Conservation (phyloP, 495 filamentous ascomycete genomes). For the Hypoxylon fragiforme region DNA sequence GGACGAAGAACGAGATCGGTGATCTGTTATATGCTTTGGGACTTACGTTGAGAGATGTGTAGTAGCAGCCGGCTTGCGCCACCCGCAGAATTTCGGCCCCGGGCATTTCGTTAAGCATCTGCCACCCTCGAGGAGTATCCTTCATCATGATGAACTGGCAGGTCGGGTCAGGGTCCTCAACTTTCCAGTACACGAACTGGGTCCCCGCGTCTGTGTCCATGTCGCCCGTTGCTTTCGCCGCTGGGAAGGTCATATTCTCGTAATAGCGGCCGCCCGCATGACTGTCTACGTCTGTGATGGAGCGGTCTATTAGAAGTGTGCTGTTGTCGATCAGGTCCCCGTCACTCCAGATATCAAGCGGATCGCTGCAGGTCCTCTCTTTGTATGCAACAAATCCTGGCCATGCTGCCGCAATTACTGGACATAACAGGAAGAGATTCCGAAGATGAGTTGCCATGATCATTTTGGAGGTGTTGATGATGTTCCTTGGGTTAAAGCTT, state of each 20-base stretch:
- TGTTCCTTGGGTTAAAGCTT: not conserved
- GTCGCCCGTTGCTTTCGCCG: conserved; percentile 7
- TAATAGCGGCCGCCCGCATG: conserved; percentile 16
- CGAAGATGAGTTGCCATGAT: not conserved
- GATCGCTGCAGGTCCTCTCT: conserved; percentile 11
- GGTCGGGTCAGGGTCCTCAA: conserved; percentile 14
- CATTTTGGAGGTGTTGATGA: conserved; percentile 1
- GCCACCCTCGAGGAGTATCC: conserved; percentile 11
- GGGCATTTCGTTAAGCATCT: conserved; percentile 19
- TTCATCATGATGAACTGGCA: conserved; percentile 28
- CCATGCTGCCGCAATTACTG: conserved; percentile 3
- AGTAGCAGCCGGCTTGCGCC: conserved; percentile 17
- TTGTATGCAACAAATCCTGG: conserved; percentile 10
- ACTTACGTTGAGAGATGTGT: conserved; percentile 19
- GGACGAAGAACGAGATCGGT: not conserved
- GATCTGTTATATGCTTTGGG: not conserved
- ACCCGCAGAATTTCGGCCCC: conserved; percentile 15
- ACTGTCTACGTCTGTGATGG: conserved; percentile 12
- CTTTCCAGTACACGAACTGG: conserved; percentile 23
- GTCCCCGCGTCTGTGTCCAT: conserved; percentile 2
- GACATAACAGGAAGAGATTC: conserved; percentile 10
- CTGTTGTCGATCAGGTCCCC: conserved; percentile 4
- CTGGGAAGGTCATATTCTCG: conserved; percentile 28
- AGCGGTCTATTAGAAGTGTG: conserved; percentile 9
- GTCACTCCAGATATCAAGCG: conserved; percentile 17